Percentiles rank a stretch among this genome's conserved stretches.
phyloP scores from a whole-genome alignment of 176 grass and related monocot species.

The Musa acuminata region DNA sequence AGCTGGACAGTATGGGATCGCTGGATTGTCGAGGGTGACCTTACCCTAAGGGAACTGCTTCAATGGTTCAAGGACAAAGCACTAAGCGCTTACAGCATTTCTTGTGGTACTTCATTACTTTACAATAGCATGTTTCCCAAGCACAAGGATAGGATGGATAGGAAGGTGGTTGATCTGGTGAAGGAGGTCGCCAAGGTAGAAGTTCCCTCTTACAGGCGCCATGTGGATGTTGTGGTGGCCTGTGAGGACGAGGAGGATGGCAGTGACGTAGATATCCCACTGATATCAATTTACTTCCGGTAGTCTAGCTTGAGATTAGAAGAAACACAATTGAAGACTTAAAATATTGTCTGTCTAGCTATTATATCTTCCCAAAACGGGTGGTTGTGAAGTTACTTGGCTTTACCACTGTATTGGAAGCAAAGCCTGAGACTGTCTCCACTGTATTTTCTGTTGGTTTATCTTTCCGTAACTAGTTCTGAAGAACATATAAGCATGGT shows the following conservation, averaged over 20 bases:
- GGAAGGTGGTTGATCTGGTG: conserved; percentile 43
- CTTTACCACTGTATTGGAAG: too few species aligned
- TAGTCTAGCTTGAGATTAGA: not conserved
- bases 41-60: conserved; percentile 67
- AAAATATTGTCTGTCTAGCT: too few species aligned
- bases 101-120: conserved; percentile 59
- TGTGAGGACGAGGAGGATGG: conserved; percentile 48
- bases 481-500: too few species aligned
- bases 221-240: conserved; percentile 37
- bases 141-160: conserved; percentile 45
- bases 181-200: conserved; percentile 55
- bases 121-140: conserved; percentile 87
- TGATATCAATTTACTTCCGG: conserved; percentile 60
- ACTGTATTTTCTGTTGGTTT: too few species aligned
- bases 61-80: conserved; percentile 67
- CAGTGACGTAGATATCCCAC: conserved; percentile 65
- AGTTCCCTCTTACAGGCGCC: conserved; percentile 37
- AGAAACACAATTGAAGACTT: not conserved
- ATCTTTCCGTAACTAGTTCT: too few species aligned
- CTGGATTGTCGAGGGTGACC: conserved; percentile 58
- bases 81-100: conserved; percentile 76
- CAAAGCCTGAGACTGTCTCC: too few species aligned
- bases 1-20: conserved; percentile 83
- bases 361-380: too few species aligned
- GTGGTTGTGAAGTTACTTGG: too few species aligned